Evolutionary conservation across 2,329 filamentous ascomycete species (phyloP), one percentile per base, ranked within the genome.

Genomic region (Bertia moriformis): DNA sequence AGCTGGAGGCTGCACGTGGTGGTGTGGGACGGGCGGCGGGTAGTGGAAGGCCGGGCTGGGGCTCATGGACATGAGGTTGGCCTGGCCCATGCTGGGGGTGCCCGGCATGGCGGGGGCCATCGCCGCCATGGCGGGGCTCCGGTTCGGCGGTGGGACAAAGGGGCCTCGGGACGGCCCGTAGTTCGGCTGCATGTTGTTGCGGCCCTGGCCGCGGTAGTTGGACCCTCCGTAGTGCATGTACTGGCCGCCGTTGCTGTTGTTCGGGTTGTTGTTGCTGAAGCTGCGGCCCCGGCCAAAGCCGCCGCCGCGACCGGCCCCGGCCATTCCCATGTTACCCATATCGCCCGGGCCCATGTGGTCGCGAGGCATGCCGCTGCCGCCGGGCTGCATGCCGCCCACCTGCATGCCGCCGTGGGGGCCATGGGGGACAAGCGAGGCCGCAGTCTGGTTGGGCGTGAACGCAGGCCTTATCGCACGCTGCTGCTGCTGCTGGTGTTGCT

Each of bases 81-180:
- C 71, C 32, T 68, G 64, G 41, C 55, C 71, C 77, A 78, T 78
- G 62, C 81, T 75, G 44, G 83, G 78, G 19, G 79, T 83, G 7
- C 41, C 79, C 47, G 48, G 78, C 49, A 81, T 69, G 24, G 77
- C 75, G 40, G 71, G 71, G 19, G 75, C 61, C n/a, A n/a, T n/a
- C n/a, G n/a, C n/a, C n/a, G n/a, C n/a, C 40, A 71, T 64, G 40
- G 60, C 62, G 49, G 53, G 60, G 50, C 53, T 66, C 54, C 50
- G 51, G 40, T n/a, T 27, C 7, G 22, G 22, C 22, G 7, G 22
- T 27, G 22, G 22, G 22, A 10, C n/a, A n/a, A 27, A 27, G 22
- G 22, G n/a, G 7, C n/a, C 7, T 7, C 22, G 22, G 22, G 7
- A 10, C 22, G 7, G 22, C 7, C n/a, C n/a, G 22, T 10, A 27